phyloP scores from a whole-genome alignment of 192 early-diverging fungal genomes.

The Dissophora ornata region DNA sequence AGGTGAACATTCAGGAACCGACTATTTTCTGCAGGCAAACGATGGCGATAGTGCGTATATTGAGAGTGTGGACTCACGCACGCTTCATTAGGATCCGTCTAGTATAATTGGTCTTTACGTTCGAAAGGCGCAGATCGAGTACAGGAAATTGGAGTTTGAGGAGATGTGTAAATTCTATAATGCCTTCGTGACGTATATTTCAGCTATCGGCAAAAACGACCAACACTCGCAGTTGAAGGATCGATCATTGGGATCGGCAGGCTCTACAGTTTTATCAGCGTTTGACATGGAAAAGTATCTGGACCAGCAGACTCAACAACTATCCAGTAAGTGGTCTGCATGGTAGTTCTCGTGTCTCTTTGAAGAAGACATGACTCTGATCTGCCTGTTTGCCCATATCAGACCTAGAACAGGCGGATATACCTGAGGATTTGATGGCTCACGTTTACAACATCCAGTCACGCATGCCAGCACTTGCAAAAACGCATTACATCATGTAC shows the following conservation, averaged over 20 bases:
- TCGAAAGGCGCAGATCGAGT: slow-evolving; percentile 52
- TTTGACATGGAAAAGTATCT: slow-evolving; percentile 45
- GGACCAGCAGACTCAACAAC: slow-evolving; percentile 23
- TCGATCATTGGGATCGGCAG: background rate
- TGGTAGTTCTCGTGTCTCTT: background rate
- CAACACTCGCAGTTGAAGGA: background rate
- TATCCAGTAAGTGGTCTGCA: slow-evolving; percentile 15
- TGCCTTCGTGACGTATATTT: slow-evolving; percentile 40
- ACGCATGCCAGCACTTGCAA: slow-evolving; percentile 51
- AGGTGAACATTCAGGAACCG: too few species aligned
- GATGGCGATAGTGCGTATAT: too few species aligned
- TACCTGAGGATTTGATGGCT: slow-evolving; percentile 36
- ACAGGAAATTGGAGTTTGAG: slow-evolving; percentile 36
- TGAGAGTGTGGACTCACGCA: too few species aligned
- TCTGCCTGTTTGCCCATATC: background rate
- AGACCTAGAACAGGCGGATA: slow-evolving; percentile 29
- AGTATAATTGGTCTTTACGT: slow-evolving; percentile 57
- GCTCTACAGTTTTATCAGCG: slow-evolving; percentile 6
- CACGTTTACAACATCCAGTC: slow-evolving; percentile 47
- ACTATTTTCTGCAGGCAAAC: too few species aligned
- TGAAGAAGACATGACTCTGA: too few species aligned
- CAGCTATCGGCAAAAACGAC: slow-evolving; percentile 10
- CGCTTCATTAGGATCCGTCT: slow-evolving; percentile 27
- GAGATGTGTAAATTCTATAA: slow-evolving; percentile 28
- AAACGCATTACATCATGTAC: slow-evolving; percentile 55